A percentile compares a stretch with the other conserved stretches of the same genome.
Evolutionary conservation across 2,329 filamentous ascomycete genomes (phyloP).

Genomic region (Penicillium corylophilum): DNA sequence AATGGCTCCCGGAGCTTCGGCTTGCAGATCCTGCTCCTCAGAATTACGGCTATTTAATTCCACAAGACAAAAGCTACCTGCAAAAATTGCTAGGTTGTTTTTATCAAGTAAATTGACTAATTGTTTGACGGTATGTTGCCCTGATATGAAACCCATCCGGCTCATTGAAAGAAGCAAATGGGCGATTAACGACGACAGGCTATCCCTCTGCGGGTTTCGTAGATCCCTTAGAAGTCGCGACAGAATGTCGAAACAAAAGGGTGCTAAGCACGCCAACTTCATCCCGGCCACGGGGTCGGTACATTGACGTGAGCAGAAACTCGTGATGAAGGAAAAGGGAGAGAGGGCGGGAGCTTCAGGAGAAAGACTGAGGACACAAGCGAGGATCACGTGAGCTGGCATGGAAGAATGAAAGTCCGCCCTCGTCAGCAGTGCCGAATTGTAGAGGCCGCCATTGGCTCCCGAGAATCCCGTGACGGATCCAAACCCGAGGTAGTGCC

Average conservation of each 20-base stretch:
- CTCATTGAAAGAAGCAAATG: slow-evolving; percentile 48
- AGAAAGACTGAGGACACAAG: slow-evolving; percentile 18
- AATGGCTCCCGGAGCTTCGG: neutral
- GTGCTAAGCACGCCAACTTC: slow-evolving; percentile 41
- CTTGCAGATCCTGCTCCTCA: neutral
- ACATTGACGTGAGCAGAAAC: slow-evolving; percentile 42
- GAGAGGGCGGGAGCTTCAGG: slow-evolving; percentile 1
- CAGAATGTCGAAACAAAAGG: slow-evolving; percentile 48
- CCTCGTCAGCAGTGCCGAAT: slow-evolving; percentile 25
- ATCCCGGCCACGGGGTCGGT: slow-evolving; percentile 32
- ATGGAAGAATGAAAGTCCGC: slow-evolving; percentile 41
- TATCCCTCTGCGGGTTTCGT: slow-evolving; percentile 43
- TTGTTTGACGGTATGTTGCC: slow-evolving; percentile 43
- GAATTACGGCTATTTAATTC: neutral
- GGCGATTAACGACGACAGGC: slow-evolving; percentile 52
- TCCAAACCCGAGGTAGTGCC: slow-evolving; percentile 42
- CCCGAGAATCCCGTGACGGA: slow-evolving; percentile 35
- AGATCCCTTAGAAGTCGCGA: slow-evolving; percentile 41
- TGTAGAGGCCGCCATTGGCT: slow-evolving; percentile 36
- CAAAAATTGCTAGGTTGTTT: neutral
- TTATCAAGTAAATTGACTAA: neutral
- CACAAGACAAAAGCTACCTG: neutral
- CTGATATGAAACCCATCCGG: slow-evolving; percentile 52
- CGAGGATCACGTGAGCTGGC: slow-evolving; percentile 28
- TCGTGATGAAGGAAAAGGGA: slow-evolving; percentile 31